Base-by-base conservation (phyloP, 257 asterid species). In the Linderniella brevidens region DNA sequence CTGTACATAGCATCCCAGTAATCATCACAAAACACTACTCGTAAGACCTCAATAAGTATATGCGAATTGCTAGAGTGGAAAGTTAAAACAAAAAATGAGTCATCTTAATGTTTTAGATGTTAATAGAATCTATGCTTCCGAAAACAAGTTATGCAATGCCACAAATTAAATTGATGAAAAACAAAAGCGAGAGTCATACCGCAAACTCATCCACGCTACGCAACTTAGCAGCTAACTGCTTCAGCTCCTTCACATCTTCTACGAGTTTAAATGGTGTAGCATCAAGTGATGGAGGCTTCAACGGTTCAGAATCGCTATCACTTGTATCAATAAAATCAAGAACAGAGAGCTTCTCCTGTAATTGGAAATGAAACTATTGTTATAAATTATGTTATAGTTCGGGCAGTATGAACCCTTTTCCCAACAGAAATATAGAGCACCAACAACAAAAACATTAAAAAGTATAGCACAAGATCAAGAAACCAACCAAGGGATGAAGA, bases 221-320 rank as follows among this genome's bases (percentile, higher is more conserved):
- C 57, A 90, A 74, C 66, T 79, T 90, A 54, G 60, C 49, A 44
- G 93, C 94, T 43, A 90, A 59, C 69, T 64, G 80, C 77, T 79
- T 90, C 75, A 90, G 63, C 58, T 79, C 99, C 67, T 90, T 90
- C 53, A 90, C 86, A 3, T 85, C 94, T 63, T 76, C 77, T 54
- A 90, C 96, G 55, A 68, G 45, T 47, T 52, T 75, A 57, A 90
- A 85, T 46, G 94, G 96, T 35, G 96, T 90, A 57, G 20, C 61
- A 57, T 73, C 92, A 13, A 85, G 19, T 15, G 93, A 77, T 64
- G 69, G 80, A 67, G 96, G 93, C 59, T 79, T 65, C 11, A 49
- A 54, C 44, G 93, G 94, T 52, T 62, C 84, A 17, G 56, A 39
- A 36, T 17, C 17, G 49, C 66, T 58, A 14, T 59, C 68, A 58